These are phyloP conservation scores for Myxozyma geophila DNA, from an alignment of 805 yeast species.

Conservation along the genomic window DNA sequence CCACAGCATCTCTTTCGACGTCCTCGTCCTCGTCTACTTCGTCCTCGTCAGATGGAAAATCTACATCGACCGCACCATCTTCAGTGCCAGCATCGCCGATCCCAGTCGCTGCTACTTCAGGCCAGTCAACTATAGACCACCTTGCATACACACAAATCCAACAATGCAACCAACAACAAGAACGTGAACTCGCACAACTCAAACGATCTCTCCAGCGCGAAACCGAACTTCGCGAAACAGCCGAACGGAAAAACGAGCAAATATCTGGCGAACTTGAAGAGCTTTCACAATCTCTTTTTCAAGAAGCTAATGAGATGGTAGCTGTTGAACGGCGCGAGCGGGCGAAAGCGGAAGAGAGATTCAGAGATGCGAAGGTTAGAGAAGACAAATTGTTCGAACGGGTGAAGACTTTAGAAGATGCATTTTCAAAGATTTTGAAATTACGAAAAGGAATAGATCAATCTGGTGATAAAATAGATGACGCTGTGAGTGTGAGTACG, in stretches of 20 bases:
- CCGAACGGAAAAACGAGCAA: constrained; percentile 35
- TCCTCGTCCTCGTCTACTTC: constrained; percentile 19
- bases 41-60: constrained; percentile 2
- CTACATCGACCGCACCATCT: constrained; percentile 12
- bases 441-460: constrained; percentile 17
- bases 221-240: constrained; percentile 31
- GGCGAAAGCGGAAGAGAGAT: constrained; percentile 20
- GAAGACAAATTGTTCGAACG: constrained; percentile 23
- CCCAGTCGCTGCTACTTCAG: constrained; percentile 11
- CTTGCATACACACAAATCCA: neutral
- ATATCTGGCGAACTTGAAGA: constrained; percentile 38
- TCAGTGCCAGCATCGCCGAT: constrained; percentile 11
- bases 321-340: constrained; percentile 36
- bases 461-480: neutral
- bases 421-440: constrained; percentile 20
- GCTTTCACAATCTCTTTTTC: constrained; percentile 36
- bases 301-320: constrained; percentile 38
- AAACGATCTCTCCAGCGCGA: constrained; percentile 28
- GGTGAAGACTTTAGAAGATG: constrained; percentile 22
- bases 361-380: constrained; percentile 22
- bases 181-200: constrained; percentile 13
- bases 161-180: constrained; percentile 4
- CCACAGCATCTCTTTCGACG: constrained; percentile 7
- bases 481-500: constrained; percentile 3
- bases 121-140: neutral